Evolutionary conservation across 306 rosid genomes (phyloP), one percentile per base, ranked within the genome.

Genomic region (Ziziphus jujuba): DNA sequence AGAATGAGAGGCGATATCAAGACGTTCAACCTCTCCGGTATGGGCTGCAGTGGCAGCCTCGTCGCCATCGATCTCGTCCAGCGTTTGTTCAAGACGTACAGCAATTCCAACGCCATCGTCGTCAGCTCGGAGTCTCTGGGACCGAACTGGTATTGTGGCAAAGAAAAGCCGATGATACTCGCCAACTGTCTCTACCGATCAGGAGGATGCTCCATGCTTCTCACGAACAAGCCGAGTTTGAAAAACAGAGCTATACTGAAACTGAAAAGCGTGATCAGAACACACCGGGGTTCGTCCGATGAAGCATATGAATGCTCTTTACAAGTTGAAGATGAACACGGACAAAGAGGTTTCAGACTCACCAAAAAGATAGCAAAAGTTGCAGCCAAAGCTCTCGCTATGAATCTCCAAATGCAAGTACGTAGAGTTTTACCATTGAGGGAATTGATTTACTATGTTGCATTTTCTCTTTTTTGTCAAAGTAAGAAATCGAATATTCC

Each of bases 31-130:
- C 91, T 92, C 21, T 49, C 98, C 0, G 98, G 98, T 54, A 92
- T 92, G 96, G 96, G 98, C 5, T 92, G 95, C 58, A 87, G 96
- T 64, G 95, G 87, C 5, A 92, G 96, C 50, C 81, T 89, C 4
- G 86, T 84, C 0, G 95, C 81, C 2, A 71, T 92, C 21, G 98
- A 89, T 49, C 62, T 92, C 20, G 96, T 92, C 45, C 91, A 82
- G 54, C 88, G 73, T 16, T 63, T 87, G 21, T 87, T 92, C 75
- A 82, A 87, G 75, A 63, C 82, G 0, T 9, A 85, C 67, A 53
- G 52, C 28, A 78, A 89, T 40, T 35, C 72, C 0, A 7, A 82
- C 6, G 96, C 91, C n/a, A 5, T 89, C 9, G 92, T 89, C 19
- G 92, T 89, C 63, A 92, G 96, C 71, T 85, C 98, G 0, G 96